phyloP scores from a whole-genome alignment of 225 moss, liverwort and hornwort species.

The Polytrichum formosum region DNA sequence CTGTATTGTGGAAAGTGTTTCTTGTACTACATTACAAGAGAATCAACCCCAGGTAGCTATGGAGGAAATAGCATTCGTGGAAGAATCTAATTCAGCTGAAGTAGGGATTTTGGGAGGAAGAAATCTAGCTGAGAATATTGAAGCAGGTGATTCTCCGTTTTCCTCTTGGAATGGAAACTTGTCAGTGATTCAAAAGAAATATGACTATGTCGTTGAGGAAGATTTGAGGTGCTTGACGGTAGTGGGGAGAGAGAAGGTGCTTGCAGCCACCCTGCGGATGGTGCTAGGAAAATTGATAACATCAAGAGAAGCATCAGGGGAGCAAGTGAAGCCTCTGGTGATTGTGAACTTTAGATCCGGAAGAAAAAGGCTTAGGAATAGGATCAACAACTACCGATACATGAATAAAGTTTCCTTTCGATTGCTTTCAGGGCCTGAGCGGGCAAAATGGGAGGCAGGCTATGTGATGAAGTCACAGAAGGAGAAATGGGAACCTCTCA shows the following conservation, averaged over 20 bases:
- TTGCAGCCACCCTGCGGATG: slow-evolving; percentile 39
- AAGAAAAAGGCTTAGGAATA: slow-evolving; percentile 19
- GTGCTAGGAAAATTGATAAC: slow-evolving; percentile 40
- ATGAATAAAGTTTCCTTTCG: slow-evolving; percentile 34
- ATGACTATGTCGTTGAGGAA: slow-evolving; percentile 18
- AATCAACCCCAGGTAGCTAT: not conserved
- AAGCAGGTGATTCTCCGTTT: not conserved
- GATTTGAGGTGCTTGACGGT: slow-evolving; percentile 18
- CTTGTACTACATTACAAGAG: not conserved
- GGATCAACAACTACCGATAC: slow-evolving; percentile 36
- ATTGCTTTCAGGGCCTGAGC: slow-evolving; percentile 36
- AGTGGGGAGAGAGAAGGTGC: slow-evolving; percentile 35
- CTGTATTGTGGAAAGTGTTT: not conserved
- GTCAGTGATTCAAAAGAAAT: slow-evolving; percentile 30
- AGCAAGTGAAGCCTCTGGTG: slow-evolving; percentile 18
- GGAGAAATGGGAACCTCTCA: slow-evolving; percentile 48
- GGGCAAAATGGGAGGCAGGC: slow-evolving; percentile 47
- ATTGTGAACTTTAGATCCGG: slow-evolving; percentile 32
- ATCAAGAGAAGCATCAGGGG: slow-evolving; percentile 16
- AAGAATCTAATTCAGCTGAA: not conserved
- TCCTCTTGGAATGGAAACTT: slow-evolving; percentile 16
- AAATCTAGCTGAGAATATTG: not conserved
- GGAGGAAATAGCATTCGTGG: not conserved
- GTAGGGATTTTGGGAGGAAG: not conserved
- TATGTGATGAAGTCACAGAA: slow-evolving; percentile 50